Base-by-base conservation (phyloP, 192 early-diverging fungal genomes). In the Funneliformis mosseae region DNA sequence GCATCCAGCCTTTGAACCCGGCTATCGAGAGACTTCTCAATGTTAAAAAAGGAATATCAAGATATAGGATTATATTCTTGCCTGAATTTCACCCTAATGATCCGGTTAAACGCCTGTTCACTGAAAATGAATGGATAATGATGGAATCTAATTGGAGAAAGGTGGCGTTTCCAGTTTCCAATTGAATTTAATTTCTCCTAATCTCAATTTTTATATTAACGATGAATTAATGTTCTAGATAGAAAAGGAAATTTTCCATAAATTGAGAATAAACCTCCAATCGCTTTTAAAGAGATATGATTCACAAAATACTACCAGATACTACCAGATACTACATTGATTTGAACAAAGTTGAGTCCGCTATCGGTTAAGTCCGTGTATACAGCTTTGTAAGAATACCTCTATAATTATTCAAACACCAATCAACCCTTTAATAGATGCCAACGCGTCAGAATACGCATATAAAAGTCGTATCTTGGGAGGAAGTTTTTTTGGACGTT, bases 51-150 rank as follows among this genome's bases (percentile, higher is more conserved):
- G 14, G 14, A 50, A 50, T 50, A 11, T 10, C 11, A 50, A 50
- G 73, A 74, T 74, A 74, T 39, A 38, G 73, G 25, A 74, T 74
- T 74, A 28, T 38, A 74, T 74, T 74, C 23, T 74, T 74, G 25
- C 25, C 73, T 8, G 48, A 74, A 38, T 10, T 46, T 74, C 12
- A 74, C 33, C 23, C 59, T 59, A 0, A 74, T 74, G 10, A 55
- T 74, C 73, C 73, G 59, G 1, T 55, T 74, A 74, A 50, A 38
- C n/a, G 28, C 11, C 25, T 74, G n/a, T 74, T 74, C 18, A 74
- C 18, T 28, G 28, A 74, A 27, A 45, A 74, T n/a, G 48, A 74
- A 23, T 74, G 48, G 73, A n/a, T 23, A 55, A 59, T 55, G 12
- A 75, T 75, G 74, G 38, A 75, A 75, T 75, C 55, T 12, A 75